Evolutionary conservation across 768 basidiomycete genomes (phyloP).

Genomic region (Macrolepiota fuliginosa): DNA sequence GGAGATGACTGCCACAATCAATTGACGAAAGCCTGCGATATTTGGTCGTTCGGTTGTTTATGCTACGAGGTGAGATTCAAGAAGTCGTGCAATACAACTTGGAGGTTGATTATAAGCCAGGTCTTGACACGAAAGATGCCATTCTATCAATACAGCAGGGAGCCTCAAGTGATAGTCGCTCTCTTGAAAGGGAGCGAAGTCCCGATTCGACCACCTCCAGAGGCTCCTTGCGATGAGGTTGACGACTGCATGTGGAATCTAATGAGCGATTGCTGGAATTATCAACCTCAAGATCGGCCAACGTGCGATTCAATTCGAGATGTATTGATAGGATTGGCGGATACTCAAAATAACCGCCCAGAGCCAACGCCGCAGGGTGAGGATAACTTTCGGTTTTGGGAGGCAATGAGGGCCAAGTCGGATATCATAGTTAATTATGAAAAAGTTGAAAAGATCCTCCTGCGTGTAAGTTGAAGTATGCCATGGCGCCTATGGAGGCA

Average conservation of each 20-base stretch:
- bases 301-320: no score
- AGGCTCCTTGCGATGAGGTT: not conserved
- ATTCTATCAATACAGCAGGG: not conserved
- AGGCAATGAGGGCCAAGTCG: no score
- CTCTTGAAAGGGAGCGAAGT: not conserved
- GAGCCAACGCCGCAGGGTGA: no score
- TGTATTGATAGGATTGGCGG: no score
- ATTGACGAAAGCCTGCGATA: not conserved
- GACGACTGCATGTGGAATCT: not conserved
- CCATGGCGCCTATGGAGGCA: no score
- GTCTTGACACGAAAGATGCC: not conserved
- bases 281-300: no score
- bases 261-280: no score
- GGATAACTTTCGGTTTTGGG: no score
- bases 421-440: no score
- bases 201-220: not conserved
- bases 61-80: constrained; percentile 5
- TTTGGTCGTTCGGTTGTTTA: constrained; percentile 9
- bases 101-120: not conserved
- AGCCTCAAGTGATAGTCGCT: not conserved
- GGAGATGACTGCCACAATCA: not conserved
- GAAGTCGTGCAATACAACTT: not conserved
- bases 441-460: no score
- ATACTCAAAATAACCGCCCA: no score
- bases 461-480: no score